A percentile compares a stretch with the other conserved stretches of the same genome.
Conservation (phyloP, 306 rosid species). For the Morella rubra region DNA sequence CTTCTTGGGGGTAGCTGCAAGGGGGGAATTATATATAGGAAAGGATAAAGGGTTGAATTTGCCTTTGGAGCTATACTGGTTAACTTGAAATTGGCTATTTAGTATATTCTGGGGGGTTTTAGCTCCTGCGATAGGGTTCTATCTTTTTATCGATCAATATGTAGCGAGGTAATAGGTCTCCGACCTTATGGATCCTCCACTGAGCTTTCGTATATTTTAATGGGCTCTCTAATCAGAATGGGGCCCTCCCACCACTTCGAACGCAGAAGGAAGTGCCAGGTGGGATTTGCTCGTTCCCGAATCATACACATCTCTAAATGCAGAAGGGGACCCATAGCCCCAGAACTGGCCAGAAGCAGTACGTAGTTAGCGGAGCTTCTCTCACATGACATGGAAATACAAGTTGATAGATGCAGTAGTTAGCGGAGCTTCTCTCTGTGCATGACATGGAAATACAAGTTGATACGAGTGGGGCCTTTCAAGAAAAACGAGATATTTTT, state of each 20-base stretch:
- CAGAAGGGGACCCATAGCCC: slow-evolving; percentile 15
- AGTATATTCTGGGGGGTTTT: slow-evolving; percentile 32
- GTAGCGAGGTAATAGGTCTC: slow-evolving; percentile 33
- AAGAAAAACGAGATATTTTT: neutral
- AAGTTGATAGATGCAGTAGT: neutral
- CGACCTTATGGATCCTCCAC: slow-evolving; percentile 59
- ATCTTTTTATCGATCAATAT: neutral
- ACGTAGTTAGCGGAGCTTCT: slow-evolving; percentile 35
- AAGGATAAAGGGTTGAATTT: slow-evolving; percentile 10
- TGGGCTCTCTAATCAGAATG: slow-evolving; percentile 48
- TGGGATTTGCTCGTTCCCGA: slow-evolving; percentile 14
- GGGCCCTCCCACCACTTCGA: slow-evolving; percentile 44
- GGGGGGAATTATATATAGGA: slow-evolving; percentile 31
- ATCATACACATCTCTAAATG: slow-evolving; percentile 21
- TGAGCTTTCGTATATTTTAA: slow-evolving; percentile 27
- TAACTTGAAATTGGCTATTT: neutral
- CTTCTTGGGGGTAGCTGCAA: slow-evolving; percentile 25
- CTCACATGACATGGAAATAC: slow-evolving; percentile 8
- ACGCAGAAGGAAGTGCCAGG: slow-evolving; percentile 33
- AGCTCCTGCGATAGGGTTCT: neutral
- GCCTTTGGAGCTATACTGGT: slow-evolving; percentile 1
- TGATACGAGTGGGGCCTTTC: too few relatives aligned
- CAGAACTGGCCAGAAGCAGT: neutral
- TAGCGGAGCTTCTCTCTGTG: too few relatives aligned
- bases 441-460: too few relatives aligned